Percentiles rank a stretch among this genome's conserved stretches.
These are phyloP conservation scores for Xylariaceae sp. DNA, from an alignment of 2,329 filamentous ascomycete species.

Conservation along the genomic window DNA sequence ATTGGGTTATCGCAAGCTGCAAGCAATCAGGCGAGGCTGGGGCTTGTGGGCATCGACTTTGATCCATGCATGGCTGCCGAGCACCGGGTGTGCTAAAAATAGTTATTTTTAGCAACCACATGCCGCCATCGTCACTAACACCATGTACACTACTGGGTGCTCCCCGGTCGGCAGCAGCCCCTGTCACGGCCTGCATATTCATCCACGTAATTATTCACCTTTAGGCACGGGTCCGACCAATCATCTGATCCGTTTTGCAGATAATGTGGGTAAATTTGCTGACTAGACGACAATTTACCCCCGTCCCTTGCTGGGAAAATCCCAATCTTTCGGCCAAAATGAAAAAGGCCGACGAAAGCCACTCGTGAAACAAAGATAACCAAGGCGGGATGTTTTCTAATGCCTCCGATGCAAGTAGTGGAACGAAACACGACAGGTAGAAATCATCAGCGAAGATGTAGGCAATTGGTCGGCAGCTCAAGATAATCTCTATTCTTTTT, in stretches of 20 bases:
- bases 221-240: conserved; percentile 27
- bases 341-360: conserved; percentile 28
- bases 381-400: no score
- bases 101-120: conserved; percentile 42
- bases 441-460: no score
- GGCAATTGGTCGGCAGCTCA: no score
- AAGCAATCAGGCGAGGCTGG: conserved; percentile 33
- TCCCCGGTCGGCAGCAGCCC: conserved; percentile 15
- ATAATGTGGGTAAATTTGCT: conserved; percentile 38
- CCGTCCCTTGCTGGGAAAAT: conserved; percentile 23
- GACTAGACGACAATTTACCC: conserved; percentile 26
- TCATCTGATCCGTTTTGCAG: conserved; percentile 32
- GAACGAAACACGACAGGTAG: no score
- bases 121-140: conserved; percentile 20
- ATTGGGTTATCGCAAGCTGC: conserved; percentile 26
- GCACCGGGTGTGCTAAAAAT: conserved; percentile 40
- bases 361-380: conserved; percentile 22
- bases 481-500: no score
- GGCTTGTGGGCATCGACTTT: conserved; percentile 30
- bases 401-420: no score
- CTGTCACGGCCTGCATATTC: conserved; percentile 16
- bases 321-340: conserved; percentile 29
- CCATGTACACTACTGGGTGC: neutral
- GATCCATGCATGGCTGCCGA: conserved; percentile 35
- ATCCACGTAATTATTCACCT: conserved; percentile 12